Percentiles rank a stretch among this genome's conserved stretches.
Evolutionary conservation across 2,329 filamentous ascomycete genomes (phyloP).

Genomic region (Colletotrichum tropicale): DNA sequence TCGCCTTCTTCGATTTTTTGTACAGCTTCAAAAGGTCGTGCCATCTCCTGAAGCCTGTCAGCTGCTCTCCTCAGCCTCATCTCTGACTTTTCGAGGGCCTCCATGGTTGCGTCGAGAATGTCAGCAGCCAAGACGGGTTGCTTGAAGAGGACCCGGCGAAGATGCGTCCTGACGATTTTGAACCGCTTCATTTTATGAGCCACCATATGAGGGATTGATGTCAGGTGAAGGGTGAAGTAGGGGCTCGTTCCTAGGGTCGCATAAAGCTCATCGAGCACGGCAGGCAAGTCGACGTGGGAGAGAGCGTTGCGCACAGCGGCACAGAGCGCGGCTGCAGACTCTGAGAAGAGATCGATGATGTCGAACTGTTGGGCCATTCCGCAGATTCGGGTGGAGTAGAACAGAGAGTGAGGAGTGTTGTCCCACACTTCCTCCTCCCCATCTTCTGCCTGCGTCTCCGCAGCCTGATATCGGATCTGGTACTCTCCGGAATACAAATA

Average conservation of each 20-base stretch:
- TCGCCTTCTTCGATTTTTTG: not conserved
- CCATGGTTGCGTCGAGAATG: not conserved
- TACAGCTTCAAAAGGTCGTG: not conserved
- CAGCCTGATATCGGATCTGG: not conserved
- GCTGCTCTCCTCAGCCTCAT: not conserved
- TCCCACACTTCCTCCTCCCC: not conserved
- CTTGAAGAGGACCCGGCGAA: not conserved
- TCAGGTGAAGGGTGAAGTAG: not conserved
- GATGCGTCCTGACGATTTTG: not conserved
- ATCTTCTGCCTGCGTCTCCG: not conserved
- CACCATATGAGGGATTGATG: not conserved
- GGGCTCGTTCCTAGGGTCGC: not conserved
- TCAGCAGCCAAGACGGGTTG: not conserved
- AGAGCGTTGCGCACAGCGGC: not conserved
- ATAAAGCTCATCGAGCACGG: not conserved
- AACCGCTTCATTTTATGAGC: not conserved
- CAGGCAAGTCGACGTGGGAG: not conserved
- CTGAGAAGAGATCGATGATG: not conserved
- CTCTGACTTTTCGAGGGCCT: not conserved
- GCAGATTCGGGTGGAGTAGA: not conserved
- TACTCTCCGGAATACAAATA: constrained; percentile 5
- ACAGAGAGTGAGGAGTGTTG: not conserved
- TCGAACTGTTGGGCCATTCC: not conserved
- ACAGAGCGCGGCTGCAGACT: not conserved
- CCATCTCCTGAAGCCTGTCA: not conserved